These are phyloP conservation scores for Chalaropsis thielavioides DNA, from an alignment of 2,329 filamentous ascomycete genomes.

Conservation along the genomic window DNA sequence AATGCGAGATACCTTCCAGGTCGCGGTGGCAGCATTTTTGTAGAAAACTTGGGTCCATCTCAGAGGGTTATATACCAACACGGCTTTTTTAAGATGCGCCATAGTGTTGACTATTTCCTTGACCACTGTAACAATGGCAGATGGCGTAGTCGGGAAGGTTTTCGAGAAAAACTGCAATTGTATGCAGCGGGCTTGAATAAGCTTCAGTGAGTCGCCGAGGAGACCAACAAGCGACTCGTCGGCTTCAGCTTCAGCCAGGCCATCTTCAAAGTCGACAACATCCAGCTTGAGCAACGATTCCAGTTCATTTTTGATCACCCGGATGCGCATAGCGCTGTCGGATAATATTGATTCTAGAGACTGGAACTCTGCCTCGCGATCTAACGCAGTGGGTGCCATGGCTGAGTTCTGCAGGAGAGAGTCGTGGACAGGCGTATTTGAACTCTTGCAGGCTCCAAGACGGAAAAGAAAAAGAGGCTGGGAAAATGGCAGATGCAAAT, in stretches of 20 bases:
- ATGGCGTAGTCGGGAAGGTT: slow-evolving; percentile 72
- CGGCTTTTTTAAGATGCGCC: slow-evolving; percentile 49
- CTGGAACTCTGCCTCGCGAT: background rate
- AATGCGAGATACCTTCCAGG: no score
- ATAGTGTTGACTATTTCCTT: slow-evolving; percentile 56
- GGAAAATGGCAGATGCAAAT: background rate
- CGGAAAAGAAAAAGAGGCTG: no score
- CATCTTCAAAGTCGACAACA: no score
- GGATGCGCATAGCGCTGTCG: no score
- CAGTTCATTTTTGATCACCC: background rate
- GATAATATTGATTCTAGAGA: background rate
- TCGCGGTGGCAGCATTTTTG: no score
- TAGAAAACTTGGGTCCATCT: no score
- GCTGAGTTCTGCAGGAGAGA: no score
- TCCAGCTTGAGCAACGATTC: no score
- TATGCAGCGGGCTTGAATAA: slow-evolving; percentile 70
- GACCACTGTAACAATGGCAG: slow-evolving; percentile 56
- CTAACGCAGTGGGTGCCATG: background rate
- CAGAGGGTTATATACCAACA: no score
- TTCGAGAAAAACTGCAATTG: slow-evolving; percentile 78
- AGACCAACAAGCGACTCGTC: background rate
- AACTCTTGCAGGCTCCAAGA: no score
- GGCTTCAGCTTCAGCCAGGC: background rate
- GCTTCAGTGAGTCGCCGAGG: slow-evolving; percentile 49
- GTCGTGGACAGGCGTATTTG: background rate